Percentiles rank a stretch among this genome's conserved stretches.
Conservation (phyloP, 805 yeast species). For the Millerozyma miso region DNA sequence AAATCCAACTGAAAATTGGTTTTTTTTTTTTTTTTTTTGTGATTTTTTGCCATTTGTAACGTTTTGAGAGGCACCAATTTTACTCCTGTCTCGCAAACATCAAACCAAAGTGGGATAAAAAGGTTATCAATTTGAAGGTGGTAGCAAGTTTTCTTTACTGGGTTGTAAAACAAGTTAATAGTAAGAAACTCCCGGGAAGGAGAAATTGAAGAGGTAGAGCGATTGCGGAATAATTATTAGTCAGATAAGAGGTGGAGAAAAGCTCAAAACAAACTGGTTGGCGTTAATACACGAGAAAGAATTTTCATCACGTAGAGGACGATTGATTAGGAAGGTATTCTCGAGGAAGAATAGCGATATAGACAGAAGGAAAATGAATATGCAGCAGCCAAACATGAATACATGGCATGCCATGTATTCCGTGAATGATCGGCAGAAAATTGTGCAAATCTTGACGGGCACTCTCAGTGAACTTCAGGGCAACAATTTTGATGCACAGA, state of each 20-base stretch:
- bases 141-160: background rate
- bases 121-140: background rate
- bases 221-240: background rate
- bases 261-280: background rate
- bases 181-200: background rate
- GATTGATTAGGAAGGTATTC: no score
- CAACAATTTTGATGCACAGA: slow-evolving; percentile 28
- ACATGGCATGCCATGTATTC: slow-evolving; percentile 26
- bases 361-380: slow-evolving; percentile 7
- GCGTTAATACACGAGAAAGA: background rate
- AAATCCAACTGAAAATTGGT: no score
- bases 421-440: slow-evolving; percentile 35
- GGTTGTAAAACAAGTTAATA: background rate
- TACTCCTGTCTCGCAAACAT: background rate
- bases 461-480: slow-evolving; percentile 36
- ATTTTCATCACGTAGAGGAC: no score
- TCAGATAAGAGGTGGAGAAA: background rate
- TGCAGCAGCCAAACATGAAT: slow-evolving; percentile 8
- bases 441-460: slow-evolving; percentile 33
- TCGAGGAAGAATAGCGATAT: no score
- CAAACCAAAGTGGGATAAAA: background rate
- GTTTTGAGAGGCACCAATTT: background rate
- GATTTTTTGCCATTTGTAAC: no score
- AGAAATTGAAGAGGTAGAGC: background rate
- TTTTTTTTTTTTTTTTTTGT: no score